These are phyloP conservation scores for Arthrobotrys sinensis DNA, from an alignment of 2,329 filamentous ascomycete genomes.

Conservation along the genomic window DNA sequence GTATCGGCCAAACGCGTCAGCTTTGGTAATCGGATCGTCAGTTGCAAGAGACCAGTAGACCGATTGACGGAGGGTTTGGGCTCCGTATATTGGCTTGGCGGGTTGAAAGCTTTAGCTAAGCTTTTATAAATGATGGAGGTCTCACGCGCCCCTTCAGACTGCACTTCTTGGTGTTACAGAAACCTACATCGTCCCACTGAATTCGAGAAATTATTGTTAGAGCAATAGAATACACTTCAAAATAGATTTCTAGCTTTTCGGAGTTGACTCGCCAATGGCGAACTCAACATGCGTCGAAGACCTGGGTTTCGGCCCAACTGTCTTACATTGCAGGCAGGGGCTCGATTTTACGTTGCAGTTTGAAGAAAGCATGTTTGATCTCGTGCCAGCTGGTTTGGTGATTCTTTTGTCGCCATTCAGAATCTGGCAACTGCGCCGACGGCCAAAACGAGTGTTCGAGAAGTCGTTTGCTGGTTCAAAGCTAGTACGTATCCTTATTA, in stretches of 20 bases:
- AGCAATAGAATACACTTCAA: too few relatives aligned
- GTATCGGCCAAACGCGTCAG: constrained; percentile 42
- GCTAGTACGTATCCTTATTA: constrained; percentile 21
- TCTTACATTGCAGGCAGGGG: constrained; percentile 37
- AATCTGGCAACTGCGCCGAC: constrained; percentile 39
- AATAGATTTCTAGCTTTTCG: too few relatives aligned
- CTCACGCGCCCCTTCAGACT: neutral
- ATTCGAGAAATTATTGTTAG: neutral
- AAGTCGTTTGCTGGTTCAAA: constrained; percentile 51
- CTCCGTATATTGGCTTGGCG: constrained; percentile 3
- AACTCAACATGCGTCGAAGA: constrained; percentile 47
- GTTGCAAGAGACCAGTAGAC: too few relatives aligned
- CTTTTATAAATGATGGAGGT: constrained; percentile 21
- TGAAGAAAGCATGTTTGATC: constrained; percentile 48
- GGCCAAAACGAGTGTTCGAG: constrained; percentile 53
- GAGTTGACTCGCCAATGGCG: constrained; percentile 26
- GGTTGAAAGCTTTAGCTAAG: neutral
- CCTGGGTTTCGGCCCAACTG: constrained; percentile 47
- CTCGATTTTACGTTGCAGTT: constrained; percentile 53
- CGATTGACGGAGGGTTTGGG: neutral
- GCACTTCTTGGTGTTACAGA: neutral
- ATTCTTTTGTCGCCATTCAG: constrained; percentile 38
- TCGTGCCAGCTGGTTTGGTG: constrained; percentile 38
- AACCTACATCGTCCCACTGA: neutral
- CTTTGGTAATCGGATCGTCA: constrained; percentile 11